phyloP scores from a whole-genome alignment of 345 rosid genomes.

The Eutrema heterophyllum region DNA sequence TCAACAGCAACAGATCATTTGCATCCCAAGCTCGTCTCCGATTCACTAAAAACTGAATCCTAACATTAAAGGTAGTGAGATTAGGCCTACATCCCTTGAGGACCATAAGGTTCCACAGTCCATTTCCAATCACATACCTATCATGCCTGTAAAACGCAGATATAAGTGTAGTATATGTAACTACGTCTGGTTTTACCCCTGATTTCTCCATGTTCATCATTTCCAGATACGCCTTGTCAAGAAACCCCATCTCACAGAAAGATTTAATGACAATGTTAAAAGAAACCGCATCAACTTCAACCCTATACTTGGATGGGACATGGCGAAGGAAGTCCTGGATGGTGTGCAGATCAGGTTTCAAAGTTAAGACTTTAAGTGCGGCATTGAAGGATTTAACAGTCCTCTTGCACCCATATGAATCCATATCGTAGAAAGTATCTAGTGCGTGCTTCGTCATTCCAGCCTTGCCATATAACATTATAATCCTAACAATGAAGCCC shows the following conservation, averaged over 20 bases:
- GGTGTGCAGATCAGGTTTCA: constrained; percentile 44
- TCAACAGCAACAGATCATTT: constrained; percentile 54
- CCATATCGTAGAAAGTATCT: constrained; percentile 58
- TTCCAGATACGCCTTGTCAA: constrained; percentile 48
- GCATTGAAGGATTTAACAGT: constrained; percentile 80
- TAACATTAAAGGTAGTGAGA: constrained; percentile 67
- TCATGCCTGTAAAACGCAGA: constrained; percentile 58
- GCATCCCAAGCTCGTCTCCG: constrained; percentile 65
- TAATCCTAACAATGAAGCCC: constrained; percentile 76
- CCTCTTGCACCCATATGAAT: constrained; percentile 54
- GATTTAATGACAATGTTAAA: constrained; percentile 58
- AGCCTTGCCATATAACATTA: constrained; percentile 74
- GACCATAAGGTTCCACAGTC: constrained; percentile 81
- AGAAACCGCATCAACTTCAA: constrained; percentile 49
- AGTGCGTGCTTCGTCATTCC: constrained; percentile 69
- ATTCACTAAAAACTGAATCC: constrained; percentile 66
- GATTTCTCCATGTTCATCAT: constrained; percentile 55
- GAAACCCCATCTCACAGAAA: constrained; percentile 50
- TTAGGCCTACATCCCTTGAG: constrained; percentile 69
- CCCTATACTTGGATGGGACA: constrained; percentile 35
- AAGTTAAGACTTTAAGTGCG: constrained; percentile 50
- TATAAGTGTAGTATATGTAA: constrained; percentile 69
- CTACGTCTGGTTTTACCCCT: constrained; percentile 63
- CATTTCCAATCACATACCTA: constrained; percentile 54
- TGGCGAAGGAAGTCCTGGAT: constrained; percentile 43